Evolutionary conservation across 192 early-diverging fungal species (phyloP).

Genomic region (Coemansia sp.): DNA sequence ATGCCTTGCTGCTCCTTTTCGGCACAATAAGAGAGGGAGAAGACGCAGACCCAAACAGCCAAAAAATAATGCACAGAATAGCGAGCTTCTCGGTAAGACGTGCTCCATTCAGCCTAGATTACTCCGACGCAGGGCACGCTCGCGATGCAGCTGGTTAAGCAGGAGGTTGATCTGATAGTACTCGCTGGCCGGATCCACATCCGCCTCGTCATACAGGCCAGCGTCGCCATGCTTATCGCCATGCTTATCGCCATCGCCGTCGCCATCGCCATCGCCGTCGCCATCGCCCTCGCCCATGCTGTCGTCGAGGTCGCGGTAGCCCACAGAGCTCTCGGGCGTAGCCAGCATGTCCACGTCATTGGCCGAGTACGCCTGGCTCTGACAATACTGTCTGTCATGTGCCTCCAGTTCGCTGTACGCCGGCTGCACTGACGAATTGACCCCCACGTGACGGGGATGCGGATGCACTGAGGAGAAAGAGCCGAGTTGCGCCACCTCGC

Average conservation of each 20-base stretch:
- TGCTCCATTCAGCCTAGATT: conserved; percentile 4
- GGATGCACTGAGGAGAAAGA: no score
- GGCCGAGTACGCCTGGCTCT: no score
- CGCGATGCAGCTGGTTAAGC: conserved; percentile 39
- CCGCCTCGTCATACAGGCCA: conserved; percentile 1
- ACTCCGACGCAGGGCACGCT: conserved; percentile 24
- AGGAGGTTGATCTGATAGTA: conserved; percentile 44
- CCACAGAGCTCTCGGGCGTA: no score
- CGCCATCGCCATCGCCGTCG: conserved; percentile 1
- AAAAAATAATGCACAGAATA: background rate
- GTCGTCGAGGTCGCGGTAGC: no score
- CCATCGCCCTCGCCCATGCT: no score
- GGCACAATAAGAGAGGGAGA: no score
- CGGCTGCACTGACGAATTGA: no score
- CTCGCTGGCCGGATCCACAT: conserved; percentile 24
- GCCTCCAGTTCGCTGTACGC: no score
- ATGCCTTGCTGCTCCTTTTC: no score
- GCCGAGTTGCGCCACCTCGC: background rate
- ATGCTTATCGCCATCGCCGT: conserved; percentile 2
- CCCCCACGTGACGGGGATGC: no score
- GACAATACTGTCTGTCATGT: no score
- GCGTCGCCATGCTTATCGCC: conserved; percentile 7
- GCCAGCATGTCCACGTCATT: no score
- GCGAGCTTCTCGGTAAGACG: background rate
- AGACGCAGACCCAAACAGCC: background rate